phyloP scores from a whole-genome alignment of 2,329 filamentous ascomycete species.

The Tympanopsis confertula region DNA sequence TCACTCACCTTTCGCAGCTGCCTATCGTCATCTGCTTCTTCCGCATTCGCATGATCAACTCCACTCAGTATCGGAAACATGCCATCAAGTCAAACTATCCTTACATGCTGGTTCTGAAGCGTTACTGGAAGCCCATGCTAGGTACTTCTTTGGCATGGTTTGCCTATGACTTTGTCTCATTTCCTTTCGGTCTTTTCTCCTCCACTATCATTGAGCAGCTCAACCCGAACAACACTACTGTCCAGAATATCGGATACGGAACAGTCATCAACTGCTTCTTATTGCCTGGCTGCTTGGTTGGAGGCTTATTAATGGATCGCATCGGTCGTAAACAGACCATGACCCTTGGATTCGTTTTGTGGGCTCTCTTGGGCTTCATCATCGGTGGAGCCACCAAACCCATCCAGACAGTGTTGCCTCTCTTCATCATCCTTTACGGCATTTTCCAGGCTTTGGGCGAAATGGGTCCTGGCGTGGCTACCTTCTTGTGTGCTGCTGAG shows the following conservation, averaged over 20 bases:
- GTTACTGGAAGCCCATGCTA: slow-evolving; percentile 35
- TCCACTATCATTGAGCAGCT: slow-evolving; percentile 34
- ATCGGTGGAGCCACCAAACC: slow-evolving; percentile 30
- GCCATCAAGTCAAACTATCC: slow-evolving; percentile 31
- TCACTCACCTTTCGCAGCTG: too few species aligned
- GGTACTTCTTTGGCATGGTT: slow-evolving; percentile 38
- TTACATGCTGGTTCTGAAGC: slow-evolving; percentile 31
- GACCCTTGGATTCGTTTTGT: slow-evolving; percentile 32
- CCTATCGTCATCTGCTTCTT: slow-evolving; percentile 40
- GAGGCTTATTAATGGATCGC: slow-evolving; percentile 32
- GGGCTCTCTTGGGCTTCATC: slow-evolving; percentile 33
- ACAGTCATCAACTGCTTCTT: slow-evolving; percentile 37
- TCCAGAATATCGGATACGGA: slow-evolving; percentile 30
- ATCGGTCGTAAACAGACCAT: slow-evolving; percentile 37
- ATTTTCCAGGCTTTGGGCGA: slow-evolving; percentile 35
- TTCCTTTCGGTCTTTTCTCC: slow-evolving; percentile 42
- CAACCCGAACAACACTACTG: slow-evolving; percentile 24
- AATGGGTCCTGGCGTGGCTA: slow-evolving; percentile 30
- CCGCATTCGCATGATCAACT: slow-evolving; percentile 36
- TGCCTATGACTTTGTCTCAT: slow-evolving; percentile 39
- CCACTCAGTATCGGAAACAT: slow-evolving; percentile 32
- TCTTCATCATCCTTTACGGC: slow-evolving; percentile 38
- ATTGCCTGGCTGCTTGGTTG: slow-evolving; percentile 32
- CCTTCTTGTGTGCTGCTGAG: slow-evolving; percentile 24
- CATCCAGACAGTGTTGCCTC: slow-evolving; percentile 32